Conservation (phyloP, 2,329 filamentous ascomycete genomes). For the Arthrobotrys megalospora region DNA sequence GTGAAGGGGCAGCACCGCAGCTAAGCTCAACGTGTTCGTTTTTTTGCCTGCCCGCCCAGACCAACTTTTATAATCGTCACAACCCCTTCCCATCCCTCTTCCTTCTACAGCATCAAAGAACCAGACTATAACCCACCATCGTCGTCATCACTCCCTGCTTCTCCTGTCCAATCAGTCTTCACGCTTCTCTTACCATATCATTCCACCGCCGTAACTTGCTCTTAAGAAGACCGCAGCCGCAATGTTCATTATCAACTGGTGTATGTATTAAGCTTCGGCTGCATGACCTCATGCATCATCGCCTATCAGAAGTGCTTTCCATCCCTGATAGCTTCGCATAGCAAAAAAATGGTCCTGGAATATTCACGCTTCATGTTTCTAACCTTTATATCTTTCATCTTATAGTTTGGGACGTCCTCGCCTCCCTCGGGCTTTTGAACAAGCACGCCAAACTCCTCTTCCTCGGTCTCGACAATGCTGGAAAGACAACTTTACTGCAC, state of each 20-base stretch:
- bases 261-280: conserved; percentile 72
- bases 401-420: conserved; percentile 88
- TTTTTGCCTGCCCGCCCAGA: conserved; percentile 39
- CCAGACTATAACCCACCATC: conserved; percentile 60
- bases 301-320: conserved; percentile 20
- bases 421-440: conserved; percentile 88
- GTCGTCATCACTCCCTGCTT: conserved; percentile 62
- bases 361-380: conserved; percentile 13
- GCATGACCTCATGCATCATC: conserved; percentile 59
- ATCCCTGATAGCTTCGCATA: conserved; percentile 16
- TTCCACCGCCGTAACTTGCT: conserved; percentile 1
- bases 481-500: conserved; percentile 93
- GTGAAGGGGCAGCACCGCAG: conserved; percentile 41
- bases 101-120: conserved; percentile 27
- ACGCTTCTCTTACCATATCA: background rate
- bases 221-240: conserved; percentile 59
- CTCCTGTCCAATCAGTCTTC: conserved; percentile 51
- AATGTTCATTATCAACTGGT: conserved; percentile 98
- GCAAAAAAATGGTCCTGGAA: conserved; percentile 5
- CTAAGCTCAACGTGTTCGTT: conserved; percentile 58
- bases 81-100: conserved; percentile 44
- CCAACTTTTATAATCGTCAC: conserved; percentile 58
- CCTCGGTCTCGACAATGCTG: conserved; percentile 92
- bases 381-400: conserved; percentile 59
- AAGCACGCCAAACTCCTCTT: conserved; percentile 97